A percentile compares a stretch with the other conserved stretches of the same genome.
These are phyloP conservation scores for Blepharisma stoltei DNA, from an alignment of 73 alveolate genomes.

Conservation along the genomic window DNA sequence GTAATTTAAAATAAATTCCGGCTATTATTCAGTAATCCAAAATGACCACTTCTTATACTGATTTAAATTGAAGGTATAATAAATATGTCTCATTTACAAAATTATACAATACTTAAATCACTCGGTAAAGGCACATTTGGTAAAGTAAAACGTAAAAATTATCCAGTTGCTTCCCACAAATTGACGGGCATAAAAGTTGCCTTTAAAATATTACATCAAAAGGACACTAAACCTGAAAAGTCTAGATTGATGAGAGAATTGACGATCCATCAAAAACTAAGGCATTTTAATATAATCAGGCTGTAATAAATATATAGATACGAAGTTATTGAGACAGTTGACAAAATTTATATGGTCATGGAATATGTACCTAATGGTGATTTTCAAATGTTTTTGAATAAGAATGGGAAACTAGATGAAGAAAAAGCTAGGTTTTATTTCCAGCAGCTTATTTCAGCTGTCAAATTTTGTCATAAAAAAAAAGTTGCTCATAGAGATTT, in stretches of 20 bases:
- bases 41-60: too few relatives aligned
- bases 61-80: neutral
- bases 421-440: slow-evolving; percentile 62
- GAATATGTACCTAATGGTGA: slow-evolving; percentile 88
- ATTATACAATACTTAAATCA: neutral
- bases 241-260: neutral
- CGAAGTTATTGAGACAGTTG: slow-evolving; percentile 67
- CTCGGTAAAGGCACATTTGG: neutral
- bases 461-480: slow-evolving; percentile 69
- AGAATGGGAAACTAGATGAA: slow-evolving; percentile 67
- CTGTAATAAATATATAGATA: slow-evolving; percentile 24
- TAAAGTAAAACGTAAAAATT: neutral
- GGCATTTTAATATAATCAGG: slow-evolving; percentile 57
- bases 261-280: slow-evolving; percentile 32
- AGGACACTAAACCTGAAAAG: slow-evolving; percentile 32
- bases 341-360: slow-evolving; percentile 91
- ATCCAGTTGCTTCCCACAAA: slow-evolving; percentile 72
- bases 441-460: slow-evolving; percentile 64
- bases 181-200: slow-evolving; percentile 92
- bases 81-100: neutral
- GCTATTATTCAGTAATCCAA: too few relatives aligned
- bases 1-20: too few relatives aligned
- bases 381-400: slow-evolving; percentile 66
- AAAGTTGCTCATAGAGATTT: slow-evolving; percentile 79
- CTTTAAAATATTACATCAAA: slow-evolving; percentile 73